These are phyloP conservation scores for Parastagonospora nodorum DNA, from an alignment of 2,329 filamentous ascomycete genomes.

Conservation along the genomic window DNA sequence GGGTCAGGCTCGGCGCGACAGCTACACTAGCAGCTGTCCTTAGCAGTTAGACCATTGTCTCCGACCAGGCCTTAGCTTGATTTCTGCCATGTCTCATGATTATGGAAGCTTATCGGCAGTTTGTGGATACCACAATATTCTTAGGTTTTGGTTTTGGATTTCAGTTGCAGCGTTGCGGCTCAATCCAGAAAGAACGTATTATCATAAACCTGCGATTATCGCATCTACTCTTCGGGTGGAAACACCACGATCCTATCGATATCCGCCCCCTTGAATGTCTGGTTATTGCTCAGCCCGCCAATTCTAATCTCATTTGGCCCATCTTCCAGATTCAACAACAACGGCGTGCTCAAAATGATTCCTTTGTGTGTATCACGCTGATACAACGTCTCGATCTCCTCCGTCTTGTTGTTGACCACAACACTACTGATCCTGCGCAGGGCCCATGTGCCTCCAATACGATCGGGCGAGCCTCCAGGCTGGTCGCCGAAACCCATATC, in stretches of 20 bases:
- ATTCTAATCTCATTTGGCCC: constrained; percentile 65
- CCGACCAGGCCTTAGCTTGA: too few species aligned
- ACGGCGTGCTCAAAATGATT: constrained; percentile 62
- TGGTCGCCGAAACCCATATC: constrained; percentile 64
- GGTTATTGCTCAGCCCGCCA: constrained; percentile 62
- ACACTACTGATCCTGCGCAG: constrained; percentile 65
- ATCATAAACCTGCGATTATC: too few species aligned
- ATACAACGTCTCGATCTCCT: constrained; percentile 57
- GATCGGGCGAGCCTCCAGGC: constrained; percentile 61
- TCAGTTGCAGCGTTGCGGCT: too few species aligned
- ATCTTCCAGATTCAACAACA: constrained; percentile 59
- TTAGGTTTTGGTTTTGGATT: too few species aligned
- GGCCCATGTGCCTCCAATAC: constrained; percentile 65
- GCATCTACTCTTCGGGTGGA: constrained; percentile 53
- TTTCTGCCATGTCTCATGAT: too few species aligned
- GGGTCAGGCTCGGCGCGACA: too few species aligned
- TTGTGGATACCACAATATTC: too few species aligned
- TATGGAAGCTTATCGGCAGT: too few species aligned
- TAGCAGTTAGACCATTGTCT: too few species aligned
- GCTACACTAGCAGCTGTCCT: too few species aligned
- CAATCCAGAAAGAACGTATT: too few species aligned
- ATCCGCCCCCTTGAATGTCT: constrained; percentile 63
- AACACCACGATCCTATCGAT: constrained; percentile 66
- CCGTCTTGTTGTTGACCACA: constrained; percentile 59
- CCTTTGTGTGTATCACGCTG: constrained; percentile 65